phyloP scores from a whole-genome alignment of 1,284 basidiomycete genomes.

The Lentinus polychrous region DNA sequence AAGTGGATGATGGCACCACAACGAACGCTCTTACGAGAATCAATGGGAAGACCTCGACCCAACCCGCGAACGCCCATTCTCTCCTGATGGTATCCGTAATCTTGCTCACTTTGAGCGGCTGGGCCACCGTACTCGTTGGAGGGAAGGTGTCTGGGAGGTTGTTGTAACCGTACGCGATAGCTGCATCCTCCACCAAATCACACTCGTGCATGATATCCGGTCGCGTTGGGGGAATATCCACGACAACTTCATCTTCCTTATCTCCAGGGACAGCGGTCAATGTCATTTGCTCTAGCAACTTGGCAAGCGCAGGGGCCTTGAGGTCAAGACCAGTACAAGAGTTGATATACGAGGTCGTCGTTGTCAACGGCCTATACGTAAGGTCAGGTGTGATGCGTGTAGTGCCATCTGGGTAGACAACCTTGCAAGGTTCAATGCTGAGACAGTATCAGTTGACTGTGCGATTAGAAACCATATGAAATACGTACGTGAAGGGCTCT shows the following conservation, averaged over 20 bases:
- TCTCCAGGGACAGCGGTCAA: conserved; percentile 43
- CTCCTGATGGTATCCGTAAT: conserved; percentile 83
- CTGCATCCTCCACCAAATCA: conserved; percentile 97
- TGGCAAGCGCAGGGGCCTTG: conserved; percentile 49
- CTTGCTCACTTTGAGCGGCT: conserved; percentile 87
- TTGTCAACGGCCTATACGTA: conserved; percentile 63
- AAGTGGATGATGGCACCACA: not conserved
- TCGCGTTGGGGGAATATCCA: conserved; percentile 84
- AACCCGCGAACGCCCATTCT: conserved; percentile 93
- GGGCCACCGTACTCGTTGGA: conserved; percentile 91
- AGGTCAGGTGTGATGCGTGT: conserved; percentile 79
- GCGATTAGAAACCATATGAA: conserved; percentile 1
- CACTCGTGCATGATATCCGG: conserved; percentile 98
- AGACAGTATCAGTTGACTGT: not conserved
- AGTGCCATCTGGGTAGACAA: conserved; percentile 75
- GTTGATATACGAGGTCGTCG: conserved; percentile 89
- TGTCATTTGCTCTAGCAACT: conserved; percentile 74
- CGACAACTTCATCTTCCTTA: conserved; percentile 60
- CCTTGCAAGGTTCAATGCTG: conserved; percentile 87
- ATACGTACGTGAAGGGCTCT: conserved; percentile 83
- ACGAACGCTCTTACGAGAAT: conserved; percentile 62
- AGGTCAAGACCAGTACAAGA: conserved; percentile 87
- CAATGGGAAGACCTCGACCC: conserved; percentile 92
- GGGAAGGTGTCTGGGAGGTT: conserved; percentile 92
- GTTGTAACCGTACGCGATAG: conserved; percentile 98